Evolutionary conservation across 2,329 filamentous ascomycete genomes (phyloP).

Genomic region (Xylaria hypoxylon): DNA sequence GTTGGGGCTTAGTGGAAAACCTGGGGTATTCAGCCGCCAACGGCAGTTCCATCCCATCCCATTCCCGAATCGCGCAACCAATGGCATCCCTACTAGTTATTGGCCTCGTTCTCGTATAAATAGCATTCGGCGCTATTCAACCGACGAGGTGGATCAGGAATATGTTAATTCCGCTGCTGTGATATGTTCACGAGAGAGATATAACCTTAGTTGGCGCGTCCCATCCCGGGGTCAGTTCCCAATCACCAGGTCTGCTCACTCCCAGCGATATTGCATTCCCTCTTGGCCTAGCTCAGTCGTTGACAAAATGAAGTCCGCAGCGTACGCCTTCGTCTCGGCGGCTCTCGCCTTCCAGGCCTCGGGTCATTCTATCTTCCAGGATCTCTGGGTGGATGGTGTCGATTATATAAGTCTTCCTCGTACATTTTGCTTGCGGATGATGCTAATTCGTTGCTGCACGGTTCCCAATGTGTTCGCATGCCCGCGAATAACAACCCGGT

Average conservation of each 20-base stretch:
- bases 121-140: slow-evolving; percentile 43
- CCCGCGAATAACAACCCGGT: slow-evolving; percentile 65
- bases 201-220: slow-evolving; percentile 28
- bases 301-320: slow-evolving; percentile 54
- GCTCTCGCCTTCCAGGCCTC: slow-evolving; percentile 55
- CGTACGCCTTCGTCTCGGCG: slow-evolving; percentile 51
- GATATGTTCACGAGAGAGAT: slow-evolving; percentile 23
- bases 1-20: slow-evolving; percentile 41
- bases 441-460: slow-evolving; percentile 50
- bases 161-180: slow-evolving; percentile 28
- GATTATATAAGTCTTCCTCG: slow-evolving; percentile 50
- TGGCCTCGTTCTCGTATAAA: slow-evolving; percentile 36
- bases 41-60: slow-evolving; percentile 43
- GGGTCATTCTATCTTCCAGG: slow-evolving; percentile 64
- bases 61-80: slow-evolving; percentile 40
- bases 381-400: slow-evolving; percentile 63
- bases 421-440: not conserved
- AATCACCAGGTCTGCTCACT: slow-evolving; percentile 27
- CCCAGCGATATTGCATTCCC: slow-evolving; percentile 12
- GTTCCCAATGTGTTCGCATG: slow-evolving; percentile 60
- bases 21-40: slow-evolving; percentile 46
- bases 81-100: slow-evolving; percentile 42
- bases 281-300: slow-evolving; percentile 29
- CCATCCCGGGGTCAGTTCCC: slow-evolving; percentile 1
- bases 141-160: slow-evolving; percentile 38